These are phyloP conservation scores for Tulasnella sp. DNA, from an alignment of 768 basidiomycete genomes.

Conservation along the genomic window DNA sequence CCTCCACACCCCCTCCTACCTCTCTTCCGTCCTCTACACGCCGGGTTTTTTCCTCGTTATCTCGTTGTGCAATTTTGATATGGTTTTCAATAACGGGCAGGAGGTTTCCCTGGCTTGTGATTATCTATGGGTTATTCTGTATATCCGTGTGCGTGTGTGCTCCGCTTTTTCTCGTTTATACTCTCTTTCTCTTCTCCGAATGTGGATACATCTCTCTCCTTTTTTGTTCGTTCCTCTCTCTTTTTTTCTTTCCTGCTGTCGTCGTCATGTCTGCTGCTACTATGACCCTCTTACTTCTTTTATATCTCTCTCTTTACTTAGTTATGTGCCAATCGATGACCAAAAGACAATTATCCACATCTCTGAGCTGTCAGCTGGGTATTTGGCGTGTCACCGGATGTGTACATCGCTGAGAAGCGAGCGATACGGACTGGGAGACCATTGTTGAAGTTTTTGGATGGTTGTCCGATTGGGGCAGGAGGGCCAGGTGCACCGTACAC, in stretches of 20 bases:
- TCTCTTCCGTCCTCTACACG: background rate
- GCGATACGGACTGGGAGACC: background rate
- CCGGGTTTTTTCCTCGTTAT: background rate
- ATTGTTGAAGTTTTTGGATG: background rate
- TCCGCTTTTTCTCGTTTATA: background rate
- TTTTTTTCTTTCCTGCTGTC: background rate
- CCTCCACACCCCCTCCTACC: background rate
- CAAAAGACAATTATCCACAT: background rate
- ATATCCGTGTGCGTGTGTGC: background rate
- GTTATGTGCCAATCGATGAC: conserved; percentile 2
- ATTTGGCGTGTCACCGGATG: background rate
- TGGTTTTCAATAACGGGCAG: conserved; percentile 2
- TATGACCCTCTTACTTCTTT: background rate
- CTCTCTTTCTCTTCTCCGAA: background rate
- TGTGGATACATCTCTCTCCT: background rate
- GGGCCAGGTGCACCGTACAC: background rate
- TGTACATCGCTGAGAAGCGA: background rate
- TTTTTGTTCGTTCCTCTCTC: background rate
- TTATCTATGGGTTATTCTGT: conserved; percentile 10
- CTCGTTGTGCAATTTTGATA: background rate
- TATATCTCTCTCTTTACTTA: background rate
- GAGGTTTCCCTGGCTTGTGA: background rate
- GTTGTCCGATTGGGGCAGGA: background rate
- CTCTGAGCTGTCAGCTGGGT: background rate
- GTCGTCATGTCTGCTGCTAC: conserved; percentile 1